phyloP scores from a whole-genome alignment of 352 stramenopile genomes.

The Phytophthora lateralis region DNA sequence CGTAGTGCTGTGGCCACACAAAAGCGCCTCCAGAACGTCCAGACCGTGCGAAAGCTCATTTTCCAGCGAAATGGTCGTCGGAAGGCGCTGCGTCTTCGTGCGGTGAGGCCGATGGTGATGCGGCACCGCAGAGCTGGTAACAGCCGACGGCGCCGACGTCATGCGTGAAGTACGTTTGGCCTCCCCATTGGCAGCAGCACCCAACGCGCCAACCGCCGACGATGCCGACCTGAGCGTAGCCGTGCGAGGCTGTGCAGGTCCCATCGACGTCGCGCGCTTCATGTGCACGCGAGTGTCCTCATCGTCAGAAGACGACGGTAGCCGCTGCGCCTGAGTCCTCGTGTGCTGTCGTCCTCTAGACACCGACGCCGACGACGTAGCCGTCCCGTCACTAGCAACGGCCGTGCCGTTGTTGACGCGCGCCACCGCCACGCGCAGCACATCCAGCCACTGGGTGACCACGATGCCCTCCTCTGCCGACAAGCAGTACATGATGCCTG shows the following conservation, averaged over 20 bases:
- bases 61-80: conserved; percentile 76
- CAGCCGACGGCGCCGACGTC: conserved; percentile 30
- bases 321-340: conserved; percentile 11
- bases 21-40: conserved; percentile 65
- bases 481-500: conserved; percentile 83
- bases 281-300: conserved; percentile 26
- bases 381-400: neutral
- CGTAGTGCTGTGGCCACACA: conserved; percentile 37
- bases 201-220: conserved; percentile 3
- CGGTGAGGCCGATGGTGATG: conserved; percentile 27
- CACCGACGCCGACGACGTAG: neutral
- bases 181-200: conserved; percentile 9
- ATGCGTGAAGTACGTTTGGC: conserved; percentile 28
- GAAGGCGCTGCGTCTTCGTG: conserved; percentile 61
- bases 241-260: conserved; percentile 12
- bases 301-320: conserved; percentile 27
- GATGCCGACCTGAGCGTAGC: conserved; percentile 27
- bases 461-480: conserved; percentile 73
- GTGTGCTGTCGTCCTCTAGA: conserved; percentile 4
- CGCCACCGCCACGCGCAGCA: conserved; percentile 62
- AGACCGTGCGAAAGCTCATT: conserved; percentile 74
- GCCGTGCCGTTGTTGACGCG: conserved; percentile 26
- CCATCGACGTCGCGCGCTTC: conserved; percentile 31
- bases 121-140: conserved; percentile 6
- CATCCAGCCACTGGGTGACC: conserved; percentile 74